A percentile compares a stretch with the other conserved stretches of the same genome.
Conservation (phyloP, 768 basidiomycete genomes). For the Auricularia sp. region DNA sequence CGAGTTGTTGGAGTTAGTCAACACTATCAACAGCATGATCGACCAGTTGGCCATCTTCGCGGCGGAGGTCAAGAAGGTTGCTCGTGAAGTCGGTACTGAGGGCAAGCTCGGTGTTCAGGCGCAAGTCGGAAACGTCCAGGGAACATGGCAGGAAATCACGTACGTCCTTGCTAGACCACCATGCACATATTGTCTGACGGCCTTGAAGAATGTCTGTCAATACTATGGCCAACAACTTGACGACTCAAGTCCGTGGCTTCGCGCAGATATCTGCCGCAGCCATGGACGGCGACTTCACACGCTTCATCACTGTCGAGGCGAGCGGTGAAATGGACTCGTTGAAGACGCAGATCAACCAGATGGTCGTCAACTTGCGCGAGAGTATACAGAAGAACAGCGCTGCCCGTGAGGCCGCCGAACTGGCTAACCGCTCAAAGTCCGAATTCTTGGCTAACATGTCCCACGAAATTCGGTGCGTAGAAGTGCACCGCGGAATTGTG, state of each 20-base stretch:
- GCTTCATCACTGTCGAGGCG: slow-evolving; percentile 98
- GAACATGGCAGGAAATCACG: slow-evolving; percentile 99
- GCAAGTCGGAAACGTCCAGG: slow-evolving; percentile 92
- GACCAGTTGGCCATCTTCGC: slow-evolving; percentile 61
- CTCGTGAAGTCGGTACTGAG: slow-evolving; percentile 94
- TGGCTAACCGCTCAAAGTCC: slow-evolving; percentile 94
- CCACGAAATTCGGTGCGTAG: slow-evolving; percentile 82
- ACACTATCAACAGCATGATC: slow-evolving; percentile 92
- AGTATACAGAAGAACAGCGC: slow-evolving; percentile 98
- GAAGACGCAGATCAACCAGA: slow-evolving; percentile 98
- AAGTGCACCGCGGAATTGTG: slow-evolving; percentile 1
- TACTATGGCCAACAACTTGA: slow-evolving; percentile 93
- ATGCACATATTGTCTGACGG: background rate
- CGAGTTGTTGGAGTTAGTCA: slow-evolving; percentile 91
- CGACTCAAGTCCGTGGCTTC: slow-evolving; percentile 98
- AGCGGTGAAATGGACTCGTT: slow-evolving; percentile 98
- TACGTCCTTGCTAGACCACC: slow-evolving; percentile 29
- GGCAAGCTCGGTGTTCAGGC: slow-evolving; percentile 98
- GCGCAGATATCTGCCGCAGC: slow-evolving; percentile 98
- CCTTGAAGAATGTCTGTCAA: slow-evolving; percentile 77
- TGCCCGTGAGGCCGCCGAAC: slow-evolving; percentile 91
- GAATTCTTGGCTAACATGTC: slow-evolving; percentile 99
- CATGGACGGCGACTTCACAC: slow-evolving; percentile 96
- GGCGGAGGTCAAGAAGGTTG: slow-evolving; percentile 86
- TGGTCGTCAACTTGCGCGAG: slow-evolving; percentile 96